Base-by-base conservation (phyloP, 805 yeast species). In the Hanseniaspora clermontiae region DNA sequence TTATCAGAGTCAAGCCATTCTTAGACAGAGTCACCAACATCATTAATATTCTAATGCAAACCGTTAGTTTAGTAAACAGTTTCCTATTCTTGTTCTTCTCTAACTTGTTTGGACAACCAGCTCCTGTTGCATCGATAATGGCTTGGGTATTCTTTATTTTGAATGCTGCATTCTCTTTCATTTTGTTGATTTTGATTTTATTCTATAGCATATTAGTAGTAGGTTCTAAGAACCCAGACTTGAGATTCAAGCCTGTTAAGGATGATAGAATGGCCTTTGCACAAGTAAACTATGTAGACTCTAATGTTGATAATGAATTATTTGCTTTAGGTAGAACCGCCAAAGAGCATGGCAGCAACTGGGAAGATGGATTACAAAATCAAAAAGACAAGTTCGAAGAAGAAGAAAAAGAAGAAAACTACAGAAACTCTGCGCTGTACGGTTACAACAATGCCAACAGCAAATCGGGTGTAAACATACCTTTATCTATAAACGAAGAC, bases 201-300 rank as follows among this genome's bases (percentile, higher is more conserved):
- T 81, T 81, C 2, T 82, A 84, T 62, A 77, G 83, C 57, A 67
- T 70, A n/a, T 70, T 81, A 63, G 81, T 86, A 9, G 59, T 85
- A 1, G 74, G 82, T 61, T 82, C 90, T 37, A 87, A 84, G 73
- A 87, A 87, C 67, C 96, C 96, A 31, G 96, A 87, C 69, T 81
- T 89, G 11, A 79, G 93, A 68, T 85, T 85, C 67, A 87, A 85
- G 52, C 93, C 95, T 12, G 95, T 95, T 11, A 82, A 76, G 64
- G 97, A 90, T 70, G 96, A 90, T 68, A 82, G 97, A 77, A 82
- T 88, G 24, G 87, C 96, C 10, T 90, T 90, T 81, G 93, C 84
- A 65, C 75, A 71, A 59, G 63, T 62, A 57, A 65, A 70, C 19
- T 74, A 70, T 11, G 62, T 65, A 15, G 63, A 65, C 57, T 62